Evolutionary conservation across 208 protist genomes (phyloP), one percentile per base, ranked within the genome.

Genomic region (Sergeia podlipaevii): DNA sequence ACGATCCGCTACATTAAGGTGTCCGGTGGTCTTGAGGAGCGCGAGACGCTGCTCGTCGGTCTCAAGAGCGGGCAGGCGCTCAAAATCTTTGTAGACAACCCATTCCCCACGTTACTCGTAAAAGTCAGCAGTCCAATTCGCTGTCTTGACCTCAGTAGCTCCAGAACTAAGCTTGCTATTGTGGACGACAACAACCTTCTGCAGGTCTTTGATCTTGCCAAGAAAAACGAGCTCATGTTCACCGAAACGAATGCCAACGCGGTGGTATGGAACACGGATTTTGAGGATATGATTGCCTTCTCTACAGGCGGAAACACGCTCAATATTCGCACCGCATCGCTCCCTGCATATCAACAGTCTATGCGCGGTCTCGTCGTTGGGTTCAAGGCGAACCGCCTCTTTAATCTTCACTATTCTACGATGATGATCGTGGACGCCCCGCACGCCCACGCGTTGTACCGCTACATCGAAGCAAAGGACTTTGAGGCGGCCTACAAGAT

Each of bases 81-180:
- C 34, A 93, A 97, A 67, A 82, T 99, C 28, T 98, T 98, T 53
- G 65, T 98, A 4, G 91, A 99, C 73, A 98, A 98, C 67, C 81
- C 95, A 8, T 98, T 98, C 49, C 92, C 97, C 1, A 97, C 85
- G 3, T 59, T 74, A 24, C 68, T 98, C n/a, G 58, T 97, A 30
- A 95, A 95, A 53, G 60, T 96, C 23, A 75, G 67, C 24, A 38
- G 34, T 17, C 28, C 85, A 3, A 69, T 98, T 8, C 77, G 75
- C 21, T 97, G 89, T 46, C 63, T 98, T 20, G 95, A 99, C 65
- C 47, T 98, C 21, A 95, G 60, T 59, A 77, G 78, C 55, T 73
- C 56, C 30, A 82, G 95, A 38, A 86, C 47, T 15, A 95, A 95
- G 55, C 74, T 99, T 2, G 96, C 97, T 4, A 74, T 98, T 0